Conservation (phyloP, 208 protist genomes). For the Leishmania braziliensis region DNA sequence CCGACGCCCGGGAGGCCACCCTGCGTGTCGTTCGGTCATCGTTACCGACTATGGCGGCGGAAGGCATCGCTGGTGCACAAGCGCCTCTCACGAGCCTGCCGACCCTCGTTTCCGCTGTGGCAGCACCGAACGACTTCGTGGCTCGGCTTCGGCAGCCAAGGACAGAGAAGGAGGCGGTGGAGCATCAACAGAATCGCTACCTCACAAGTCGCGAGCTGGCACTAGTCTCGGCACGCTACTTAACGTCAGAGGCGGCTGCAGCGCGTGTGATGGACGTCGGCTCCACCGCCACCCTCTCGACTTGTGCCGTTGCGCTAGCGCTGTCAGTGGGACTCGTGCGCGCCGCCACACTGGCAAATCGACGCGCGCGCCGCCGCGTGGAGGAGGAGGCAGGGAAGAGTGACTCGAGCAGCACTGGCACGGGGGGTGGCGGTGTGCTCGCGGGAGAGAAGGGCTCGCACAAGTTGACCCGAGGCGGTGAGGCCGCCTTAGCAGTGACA, state of each 20-base stretch:
- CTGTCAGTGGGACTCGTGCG: slow-evolving; percentile 29
- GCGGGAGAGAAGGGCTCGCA: neutral
- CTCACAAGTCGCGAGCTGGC: slow-evolving; percentile 21
- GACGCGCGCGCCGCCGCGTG: slow-evolving; percentile 14
- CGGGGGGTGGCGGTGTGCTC: neutral
- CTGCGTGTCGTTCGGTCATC: slow-evolving; percentile 11
- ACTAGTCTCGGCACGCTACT: slow-evolving; percentile 11
- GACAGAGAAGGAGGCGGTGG: slow-evolving; percentile 12
- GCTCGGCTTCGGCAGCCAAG: slow-evolving; percentile 28
- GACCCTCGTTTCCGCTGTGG: slow-evolving; percentile 19
- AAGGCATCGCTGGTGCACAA: neutral
- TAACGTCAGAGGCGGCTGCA: slow-evolving; percentile 18
- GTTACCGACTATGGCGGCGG: slow-evolving; percentile 6
- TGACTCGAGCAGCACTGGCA: neutral
- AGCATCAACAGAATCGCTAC: slow-evolving; percentile 27
- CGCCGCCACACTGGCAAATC: slow-evolving; percentile 22
- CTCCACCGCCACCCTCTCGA: slow-evolving; percentile 9
- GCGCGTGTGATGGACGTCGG: slow-evolving; percentile 14
- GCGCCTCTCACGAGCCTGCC: slow-evolving; percentile 23
- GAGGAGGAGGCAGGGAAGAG: slow-evolving; percentile 2
- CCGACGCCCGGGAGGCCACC: slow-evolving; percentile 13
- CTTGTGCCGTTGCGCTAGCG: slow-evolving; percentile 14
- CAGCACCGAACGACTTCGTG: slow-evolving; percentile 23
- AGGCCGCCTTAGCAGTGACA: neutral
- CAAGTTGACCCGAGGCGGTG: neutral